Base-by-base conservation (phyloP, 2,329 filamentous ascomycete species). In the Sporothrix curviconia region DNA sequence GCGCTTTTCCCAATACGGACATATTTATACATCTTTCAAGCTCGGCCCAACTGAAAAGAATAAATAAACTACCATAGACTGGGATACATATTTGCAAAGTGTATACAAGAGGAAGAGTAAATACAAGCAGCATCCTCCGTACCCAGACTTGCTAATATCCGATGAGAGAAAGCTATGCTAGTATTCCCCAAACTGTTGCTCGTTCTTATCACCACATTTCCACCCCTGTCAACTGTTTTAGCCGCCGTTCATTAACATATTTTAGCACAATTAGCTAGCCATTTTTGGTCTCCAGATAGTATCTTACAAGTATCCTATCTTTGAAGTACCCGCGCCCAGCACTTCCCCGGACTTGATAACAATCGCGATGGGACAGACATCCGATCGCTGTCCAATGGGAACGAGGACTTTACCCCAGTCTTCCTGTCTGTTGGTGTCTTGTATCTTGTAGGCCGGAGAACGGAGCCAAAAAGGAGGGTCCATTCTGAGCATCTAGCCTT, bases 301-400 rank as follows among this genome's bases (percentile, higher is more conserved):
- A n/a, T n/a, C n/a, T n/a, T n/a, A n/a, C 47, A 11, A 19, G 15
- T 39, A 39, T 51, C 47, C 47, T 51, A 51, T 51, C 47, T 51
- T 12, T n/a, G n/a, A n/a, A n/a, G n/a, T n/a, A n/a, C 30, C 19
- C 6, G 8, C 11, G 9, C 39, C 24, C n/a, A 11, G 24, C 39
- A 17, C 19, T 7, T 19, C 17, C 24, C 39, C 7, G 17, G 36
- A 17, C 7, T n/a, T n/a, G 39, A 24, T 19, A 19, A 37, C 11
- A n/a, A 6, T 22, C 12, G 6, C 17, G 7, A 24, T 22, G 46
- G 46, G 30, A 50, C 46, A 36, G 46, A 37, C 32, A 50, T 32
- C 46, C 46, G 46, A 17, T 24, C 32, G 9, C 17, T 14, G 17
- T 19, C 46, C 46, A 50, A 50, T 37, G 37, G 37, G n/a, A 37